Percentiles rank a stretch among this genome's conserved stretches.
Conservation (phyloP, 768 basidiomycete genomes). For the Lyophyllum shimeji region DNA sequence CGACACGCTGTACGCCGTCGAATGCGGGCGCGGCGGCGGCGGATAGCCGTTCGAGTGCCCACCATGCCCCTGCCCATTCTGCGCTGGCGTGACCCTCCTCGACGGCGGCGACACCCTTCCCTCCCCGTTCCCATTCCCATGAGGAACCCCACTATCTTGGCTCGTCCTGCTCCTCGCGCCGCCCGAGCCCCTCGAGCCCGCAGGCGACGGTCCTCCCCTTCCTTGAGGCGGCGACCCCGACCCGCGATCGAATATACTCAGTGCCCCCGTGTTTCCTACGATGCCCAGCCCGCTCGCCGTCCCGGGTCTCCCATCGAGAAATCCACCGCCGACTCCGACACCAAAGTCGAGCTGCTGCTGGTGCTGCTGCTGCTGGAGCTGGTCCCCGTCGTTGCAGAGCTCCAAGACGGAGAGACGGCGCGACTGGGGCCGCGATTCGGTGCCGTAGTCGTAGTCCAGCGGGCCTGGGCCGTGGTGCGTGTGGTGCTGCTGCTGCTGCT, state of each 20-base stretch:
- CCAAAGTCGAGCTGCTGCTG: not conserved
- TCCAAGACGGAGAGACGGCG: constrained; percentile 84
- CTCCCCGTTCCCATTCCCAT: not conserved
- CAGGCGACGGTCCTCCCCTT: constrained; percentile 8
- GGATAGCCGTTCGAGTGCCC: not conserved
- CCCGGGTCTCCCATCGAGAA: constrained; percentile 28
- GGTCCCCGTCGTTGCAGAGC: constrained; percentile 69
- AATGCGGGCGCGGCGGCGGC: constrained; percentile 33
- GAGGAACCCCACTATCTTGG: not conserved
- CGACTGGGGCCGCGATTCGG: constrained; percentile 77
- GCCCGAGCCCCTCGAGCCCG: not conserved
- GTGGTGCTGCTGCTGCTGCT: constrained; percentile 6
- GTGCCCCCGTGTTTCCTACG: constrained; percentile 45
- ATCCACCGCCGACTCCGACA: constrained; percentile 16
- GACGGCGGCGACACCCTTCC: constrained; percentile 7
- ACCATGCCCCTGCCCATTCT: not conserved
- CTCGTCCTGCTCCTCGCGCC: not conserved
- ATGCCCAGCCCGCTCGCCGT: constrained; percentile 40
- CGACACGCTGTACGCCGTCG: constrained; percentile 33
- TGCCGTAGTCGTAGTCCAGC: constrained; percentile 61
- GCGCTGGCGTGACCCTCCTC: constrained; percentile 9
- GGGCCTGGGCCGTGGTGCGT: not conserved
- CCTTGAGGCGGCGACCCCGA: constrained; percentile 10
- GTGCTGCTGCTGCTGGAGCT: no score
- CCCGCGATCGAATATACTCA: constrained; percentile 53